A percentile compares a stretch with the other conserved stretches of the same genome.
Conservation (phyloP, 495 filamentous ascomycete species). For the Neurospora sp. region DNA sequence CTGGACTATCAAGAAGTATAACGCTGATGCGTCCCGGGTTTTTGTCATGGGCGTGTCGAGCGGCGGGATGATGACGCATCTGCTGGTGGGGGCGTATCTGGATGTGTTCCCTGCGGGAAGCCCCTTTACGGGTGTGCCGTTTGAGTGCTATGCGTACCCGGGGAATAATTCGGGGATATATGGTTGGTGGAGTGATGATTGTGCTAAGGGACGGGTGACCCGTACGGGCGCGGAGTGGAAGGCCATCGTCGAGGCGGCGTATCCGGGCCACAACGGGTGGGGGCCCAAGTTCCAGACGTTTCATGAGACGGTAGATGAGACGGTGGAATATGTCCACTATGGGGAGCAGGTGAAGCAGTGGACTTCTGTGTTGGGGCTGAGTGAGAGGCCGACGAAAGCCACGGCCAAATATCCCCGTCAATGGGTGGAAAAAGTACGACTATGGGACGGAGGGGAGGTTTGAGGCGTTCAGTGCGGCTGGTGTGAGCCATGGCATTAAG, state of each 20-base stretch:
- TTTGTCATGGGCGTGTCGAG: conserved; percentile 45
- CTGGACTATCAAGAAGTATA: conserved; percentile 37
- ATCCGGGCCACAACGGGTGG: conserved; percentile 41
- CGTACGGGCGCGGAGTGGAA: conserved; percentile 39
- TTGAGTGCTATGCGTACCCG: conserved; percentile 39
- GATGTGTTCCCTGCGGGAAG: conserved; percentile 46
- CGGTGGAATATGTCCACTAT: conserved; percentile 39
- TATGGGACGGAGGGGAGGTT: conserved; percentile 35
- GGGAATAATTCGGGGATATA: conserved; percentile 28
- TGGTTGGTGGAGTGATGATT: conserved; percentile 37
- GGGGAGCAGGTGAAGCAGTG: conserved; percentile 48
- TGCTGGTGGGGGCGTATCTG: conserved; percentile 46
- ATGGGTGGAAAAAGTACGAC: conserved; percentile 36
- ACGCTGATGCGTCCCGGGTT: conserved; percentile 34
- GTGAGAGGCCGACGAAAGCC: conserved; percentile 19
- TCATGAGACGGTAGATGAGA: conserved; percentile 42
- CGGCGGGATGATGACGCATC: conserved; percentile 54
- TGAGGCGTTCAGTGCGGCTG: conserved; percentile 38
- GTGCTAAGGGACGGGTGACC: conserved; percentile 33
- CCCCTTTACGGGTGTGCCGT: conserved; percentile 44
- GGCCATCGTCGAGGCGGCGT: conserved; percentile 36
- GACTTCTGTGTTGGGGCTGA: conserved; percentile 39
- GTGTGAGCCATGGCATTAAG: conserved; percentile 41
- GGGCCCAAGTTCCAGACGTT: conserved; percentile 45
- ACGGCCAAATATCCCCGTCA: conserved; percentile 26